Evolutionary conservation across 2,329 filamentous ascomycete species (phyloP).

Genomic region (Colletotrichum sojae): DNA sequence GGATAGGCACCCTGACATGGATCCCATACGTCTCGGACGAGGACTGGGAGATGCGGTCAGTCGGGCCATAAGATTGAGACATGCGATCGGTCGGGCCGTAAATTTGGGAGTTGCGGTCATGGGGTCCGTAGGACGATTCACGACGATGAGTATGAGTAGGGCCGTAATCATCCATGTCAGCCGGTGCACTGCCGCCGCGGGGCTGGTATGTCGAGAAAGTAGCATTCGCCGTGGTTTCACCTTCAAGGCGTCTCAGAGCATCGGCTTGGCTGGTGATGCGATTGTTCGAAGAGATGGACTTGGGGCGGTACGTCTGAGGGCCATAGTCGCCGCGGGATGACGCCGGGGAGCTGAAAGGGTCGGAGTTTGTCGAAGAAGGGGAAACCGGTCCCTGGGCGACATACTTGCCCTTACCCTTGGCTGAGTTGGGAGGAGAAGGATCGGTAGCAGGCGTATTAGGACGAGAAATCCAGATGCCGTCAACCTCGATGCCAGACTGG

Average conservation of each 20-base stretch:
- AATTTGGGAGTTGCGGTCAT: neutral
- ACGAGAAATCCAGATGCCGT: conserved; percentile 84
- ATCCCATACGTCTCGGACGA: conserved; percentile 13
- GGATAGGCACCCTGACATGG: conserved; percentile 25
- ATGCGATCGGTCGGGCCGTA: conserved; percentile 3
- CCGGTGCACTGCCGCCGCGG: neutral
- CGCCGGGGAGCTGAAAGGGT: conserved; percentile 25
- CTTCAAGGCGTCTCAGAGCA: conserved; percentile 35
- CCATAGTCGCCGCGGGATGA: conserved; percentile 22
- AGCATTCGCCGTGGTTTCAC: conserved; percentile 7
- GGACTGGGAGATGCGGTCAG: conserved; percentile 7
- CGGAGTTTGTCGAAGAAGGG: conserved; percentile 29
- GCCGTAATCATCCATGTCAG: neutral
- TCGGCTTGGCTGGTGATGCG: conserved; percentile 25
- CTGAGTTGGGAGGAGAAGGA: conserved; percentile 22
- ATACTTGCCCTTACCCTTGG: conserved; percentile 39
- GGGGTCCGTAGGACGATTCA: neutral
- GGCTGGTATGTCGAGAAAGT: conserved; percentile 29
- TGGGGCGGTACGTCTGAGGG: conserved; percentile 36
- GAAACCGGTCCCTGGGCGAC: conserved; percentile 31
- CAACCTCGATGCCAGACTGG: conserved; percentile 85
- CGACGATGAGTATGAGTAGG: neutral
- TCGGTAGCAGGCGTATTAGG: conserved; percentile 57
- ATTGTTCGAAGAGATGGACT: conserved; percentile 25
- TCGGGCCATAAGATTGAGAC: conserved; percentile 2